Conservation (phyloP, 2,329 filamentous ascomycete species). For the Sporothrix brasiliensis region DNA sequence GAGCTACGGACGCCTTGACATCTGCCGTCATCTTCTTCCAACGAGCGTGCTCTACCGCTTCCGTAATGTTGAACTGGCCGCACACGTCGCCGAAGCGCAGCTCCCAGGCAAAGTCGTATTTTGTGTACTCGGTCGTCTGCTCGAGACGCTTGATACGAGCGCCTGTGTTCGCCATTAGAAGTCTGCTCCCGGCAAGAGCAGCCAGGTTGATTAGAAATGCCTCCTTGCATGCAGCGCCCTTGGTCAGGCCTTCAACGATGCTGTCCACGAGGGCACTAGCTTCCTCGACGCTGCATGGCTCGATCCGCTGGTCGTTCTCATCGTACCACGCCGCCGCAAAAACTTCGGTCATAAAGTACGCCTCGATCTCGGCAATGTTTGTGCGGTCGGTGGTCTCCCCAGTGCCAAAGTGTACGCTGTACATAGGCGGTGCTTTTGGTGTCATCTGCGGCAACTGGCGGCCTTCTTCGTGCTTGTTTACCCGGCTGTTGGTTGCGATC, state of each 20-base stretch:
- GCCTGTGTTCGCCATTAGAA: conserved; percentile 51
- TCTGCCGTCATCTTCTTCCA: conserved; percentile 42
- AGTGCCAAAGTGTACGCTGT: not conserved
- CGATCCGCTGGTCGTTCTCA: conserved; percentile 48
- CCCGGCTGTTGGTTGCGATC: not conserved
- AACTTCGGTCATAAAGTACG: conserved; percentile 56
- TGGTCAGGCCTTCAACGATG: conserved; percentile 55
- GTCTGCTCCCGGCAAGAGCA: conserved; percentile 57
- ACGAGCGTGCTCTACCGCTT: conserved; percentile 50
- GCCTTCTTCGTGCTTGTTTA: not conserved
- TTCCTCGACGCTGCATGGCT: conserved; percentile 55
- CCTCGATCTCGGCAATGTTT: conserved; percentile 61
- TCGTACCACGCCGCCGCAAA: conserved; percentile 58
- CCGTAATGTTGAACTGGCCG: conserved; percentile 57
- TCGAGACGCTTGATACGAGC: conserved; percentile 51
- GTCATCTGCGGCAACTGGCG: not conserved
- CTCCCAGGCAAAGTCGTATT: conserved; percentile 59
- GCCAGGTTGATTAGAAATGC: conserved; percentile 63
- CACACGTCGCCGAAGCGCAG: conserved; percentile 57
- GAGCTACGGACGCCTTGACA: conserved; percentile 33
- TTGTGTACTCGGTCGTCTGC: conserved; percentile 47
- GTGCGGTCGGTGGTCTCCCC: conserved; percentile 51
- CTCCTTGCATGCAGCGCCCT: conserved; percentile 55
- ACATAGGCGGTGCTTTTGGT: not conserved
- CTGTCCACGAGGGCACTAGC: conserved; percentile 57